phyloP scores from a whole-genome alignment of 2,329 filamentous ascomycete genomes.

The Cercospora brassicicola region DNA sequence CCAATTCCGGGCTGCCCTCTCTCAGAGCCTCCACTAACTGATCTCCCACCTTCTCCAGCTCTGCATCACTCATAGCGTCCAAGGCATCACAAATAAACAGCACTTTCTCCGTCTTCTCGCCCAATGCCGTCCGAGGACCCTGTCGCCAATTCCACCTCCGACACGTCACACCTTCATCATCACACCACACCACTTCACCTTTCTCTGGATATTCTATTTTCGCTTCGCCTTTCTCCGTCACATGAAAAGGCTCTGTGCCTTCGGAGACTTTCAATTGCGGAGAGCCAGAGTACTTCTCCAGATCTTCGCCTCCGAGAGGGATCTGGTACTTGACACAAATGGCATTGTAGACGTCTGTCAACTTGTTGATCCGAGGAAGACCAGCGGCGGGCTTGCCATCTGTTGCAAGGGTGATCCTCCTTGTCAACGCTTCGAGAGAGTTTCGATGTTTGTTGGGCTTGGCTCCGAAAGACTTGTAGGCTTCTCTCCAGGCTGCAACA shows the following conservation, averaged over 20 bases:
- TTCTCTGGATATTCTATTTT: slow-evolving; percentile 25
- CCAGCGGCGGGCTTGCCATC: slow-evolving; percentile 23
- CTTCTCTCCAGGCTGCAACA: slow-evolving; percentile 42
- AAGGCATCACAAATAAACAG: slow-evolving; percentile 42
- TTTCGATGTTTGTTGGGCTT: slow-evolving; percentile 43
- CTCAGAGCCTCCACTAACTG: slow-evolving; percentile 32
- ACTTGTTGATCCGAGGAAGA: slow-evolving; percentile 42
- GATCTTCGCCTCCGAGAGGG: slow-evolving; percentile 43
- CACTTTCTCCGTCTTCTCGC: slow-evolving; percentile 40
- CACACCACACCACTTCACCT: slow-evolving; percentile 46
- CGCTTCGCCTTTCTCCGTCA: slow-evolving; percentile 34
- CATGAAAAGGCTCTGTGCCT: slow-evolving; percentile 41
- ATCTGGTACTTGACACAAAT: slow-evolving; percentile 45
- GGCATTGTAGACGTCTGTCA: slow-evolving; percentile 46
- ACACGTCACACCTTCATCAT: slow-evolving; percentile 42
- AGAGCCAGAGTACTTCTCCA: slow-evolving; percentile 42
- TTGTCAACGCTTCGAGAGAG: slow-evolving; percentile 42
- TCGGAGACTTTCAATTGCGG: slow-evolving; percentile 38
- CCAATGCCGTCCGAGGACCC: slow-evolving; percentile 40
- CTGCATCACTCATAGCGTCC: slow-evolving; percentile 29
- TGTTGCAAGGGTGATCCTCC: slow-evolving; percentile 29
- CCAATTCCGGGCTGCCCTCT: slow-evolving; percentile 21
- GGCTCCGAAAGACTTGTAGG: slow-evolving; percentile 44
- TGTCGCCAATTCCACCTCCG: slow-evolving; percentile 46
- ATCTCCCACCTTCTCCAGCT: slow-evolving; percentile 33